Evolutionary conservation across 2,329 filamentous ascomycete species (phyloP).

Genomic region (Hymenotorrendiella dingleyae): DNA sequence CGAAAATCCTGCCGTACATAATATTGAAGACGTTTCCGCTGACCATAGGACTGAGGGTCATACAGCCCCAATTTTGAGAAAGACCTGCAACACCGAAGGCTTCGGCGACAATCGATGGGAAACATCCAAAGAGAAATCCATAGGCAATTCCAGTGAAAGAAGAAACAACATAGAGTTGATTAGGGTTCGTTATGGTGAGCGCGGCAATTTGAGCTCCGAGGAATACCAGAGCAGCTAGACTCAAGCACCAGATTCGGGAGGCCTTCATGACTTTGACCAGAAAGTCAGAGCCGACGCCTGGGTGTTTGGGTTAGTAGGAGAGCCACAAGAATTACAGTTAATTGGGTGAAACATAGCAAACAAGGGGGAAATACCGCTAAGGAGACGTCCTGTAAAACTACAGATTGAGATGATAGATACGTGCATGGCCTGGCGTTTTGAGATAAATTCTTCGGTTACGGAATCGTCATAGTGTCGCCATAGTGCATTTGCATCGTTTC

Average conservation of each 20-base stretch:
- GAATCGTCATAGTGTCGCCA: constrained; percentile 81
- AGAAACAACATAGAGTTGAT: constrained; percentile 72
- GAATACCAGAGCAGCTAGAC: constrained; percentile 72
- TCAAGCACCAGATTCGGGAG: constrained; percentile 87
- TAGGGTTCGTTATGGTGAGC: constrained; percentile 68
- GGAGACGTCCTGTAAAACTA: constrained; percentile 76
- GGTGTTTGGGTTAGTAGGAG: no score
- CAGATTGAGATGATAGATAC: constrained; percentile 89
- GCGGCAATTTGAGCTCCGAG: constrained; percentile 72
- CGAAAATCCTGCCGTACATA: constrained; percentile 79
- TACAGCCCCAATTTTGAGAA: constrained; percentile 92
- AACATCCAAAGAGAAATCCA: constrained; percentile 90
- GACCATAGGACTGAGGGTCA: constrained; percentile 83
- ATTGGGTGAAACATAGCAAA: not conserved
- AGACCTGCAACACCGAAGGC: constrained; percentile 85
- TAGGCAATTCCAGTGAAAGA: constrained; percentile 83
- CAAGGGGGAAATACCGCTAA: constrained; percentile 57
- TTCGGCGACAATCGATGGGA: constrained; percentile 82
- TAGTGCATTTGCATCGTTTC: constrained; percentile 78
- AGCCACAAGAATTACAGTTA: constrained; percentile 18
- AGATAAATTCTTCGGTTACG: constrained; percentile 67
- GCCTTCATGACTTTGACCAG: constrained; percentile 75
- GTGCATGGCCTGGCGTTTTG: constrained; percentile 79
- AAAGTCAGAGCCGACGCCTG: constrained; percentile 83
- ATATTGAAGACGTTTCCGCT: constrained; percentile 91